phyloP scores from a whole-genome alignment of 306 rosid genomes.

The Pachyrhizus erosus region DNA sequence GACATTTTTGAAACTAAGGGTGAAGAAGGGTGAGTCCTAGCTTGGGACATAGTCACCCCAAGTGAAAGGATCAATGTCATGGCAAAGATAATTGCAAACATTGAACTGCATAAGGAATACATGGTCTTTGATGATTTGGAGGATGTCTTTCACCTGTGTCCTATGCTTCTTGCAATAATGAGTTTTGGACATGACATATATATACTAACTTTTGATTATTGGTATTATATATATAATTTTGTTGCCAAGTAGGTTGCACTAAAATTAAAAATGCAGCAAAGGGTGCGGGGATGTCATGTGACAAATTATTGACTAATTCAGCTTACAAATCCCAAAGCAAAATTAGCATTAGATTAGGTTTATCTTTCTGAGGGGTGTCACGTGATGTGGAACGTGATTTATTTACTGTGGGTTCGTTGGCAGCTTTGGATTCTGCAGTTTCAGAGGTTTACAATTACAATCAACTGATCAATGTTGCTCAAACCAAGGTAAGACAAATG shows the following conservation, averaged over 20 bases:
- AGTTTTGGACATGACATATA: slow-evolving; percentile 22
- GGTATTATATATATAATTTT: background rate
- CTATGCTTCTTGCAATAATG: slow-evolving; percentile 51
- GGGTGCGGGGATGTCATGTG: slow-evolving; percentile 68
- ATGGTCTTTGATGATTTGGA: slow-evolving; percentile 56
- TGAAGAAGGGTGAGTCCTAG: slow-evolving; percentile 55
- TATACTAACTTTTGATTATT: background rate
- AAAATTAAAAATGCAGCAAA: slow-evolving; percentile 41
- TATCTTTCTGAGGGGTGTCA: slow-evolving; percentile 38
- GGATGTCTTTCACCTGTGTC: slow-evolving; percentile 52
- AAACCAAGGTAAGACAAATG: slow-evolving; percentile 48
- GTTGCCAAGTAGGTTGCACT: slow-evolving; percentile 29
- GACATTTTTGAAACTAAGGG: slow-evolving; percentile 39
- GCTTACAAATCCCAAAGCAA: slow-evolving; percentile 79
- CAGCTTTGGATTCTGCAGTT: slow-evolving; percentile 76
- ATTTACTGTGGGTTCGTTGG: slow-evolving; percentile 50
- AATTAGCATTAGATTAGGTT: slow-evolving; percentile 46
- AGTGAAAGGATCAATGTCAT: slow-evolving; percentile 54
- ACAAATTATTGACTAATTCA: slow-evolving; percentile 63
- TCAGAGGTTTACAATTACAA: slow-evolving; percentile 50
- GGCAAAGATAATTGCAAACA: slow-evolving; percentile 48
- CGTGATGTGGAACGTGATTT: slow-evolving; percentile 77
- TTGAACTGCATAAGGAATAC: slow-evolving; percentile 56
- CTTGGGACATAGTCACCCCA: slow-evolving; percentile 45
- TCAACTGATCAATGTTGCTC: slow-evolving; percentile 38